These are phyloP conservation scores for Solanum pennellii DNA, from an alignment of 257 asterid species.

Conservation along the genomic window DNA sequence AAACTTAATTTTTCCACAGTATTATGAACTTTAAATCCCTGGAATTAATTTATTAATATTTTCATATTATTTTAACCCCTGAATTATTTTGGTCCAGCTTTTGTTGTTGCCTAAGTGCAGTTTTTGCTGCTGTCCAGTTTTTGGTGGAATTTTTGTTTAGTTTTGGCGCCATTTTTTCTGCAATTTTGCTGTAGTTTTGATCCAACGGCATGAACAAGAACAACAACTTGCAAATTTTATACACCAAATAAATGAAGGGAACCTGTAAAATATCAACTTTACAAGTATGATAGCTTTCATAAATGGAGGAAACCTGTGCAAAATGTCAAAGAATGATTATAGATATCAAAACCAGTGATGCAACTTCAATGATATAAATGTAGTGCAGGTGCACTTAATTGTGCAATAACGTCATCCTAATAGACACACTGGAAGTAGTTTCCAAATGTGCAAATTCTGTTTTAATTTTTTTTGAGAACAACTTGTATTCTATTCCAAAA, in stretches of 20 bases:
- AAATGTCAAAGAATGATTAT: not conserved
- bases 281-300: not conserved
- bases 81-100: not conserved
- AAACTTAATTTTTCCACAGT: not conserved
- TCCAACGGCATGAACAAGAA: not conserved
- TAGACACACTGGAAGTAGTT: not conserved
- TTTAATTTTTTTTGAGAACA: too few relatives aligned
- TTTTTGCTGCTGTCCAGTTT: not conserved
- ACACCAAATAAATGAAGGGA: not conserved
- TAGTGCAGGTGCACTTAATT: not conserved
- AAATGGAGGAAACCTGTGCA: not conserved
- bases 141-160: not conserved
- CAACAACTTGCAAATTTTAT: not conserved
- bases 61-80: not conserved
- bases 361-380: not conserved
- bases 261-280: not conserved
- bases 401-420: not conserved
- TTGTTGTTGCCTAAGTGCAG: not conserved
- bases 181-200: not conserved
- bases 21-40: not conserved
- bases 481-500: too few relatives aligned
- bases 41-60: not conserved
- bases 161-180: not conserved
- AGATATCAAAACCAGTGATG: not conserved
- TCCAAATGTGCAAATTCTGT: not conserved